Conservation (phyloP, 331 rosid species). For the Pyrus hybrid region DNA sequence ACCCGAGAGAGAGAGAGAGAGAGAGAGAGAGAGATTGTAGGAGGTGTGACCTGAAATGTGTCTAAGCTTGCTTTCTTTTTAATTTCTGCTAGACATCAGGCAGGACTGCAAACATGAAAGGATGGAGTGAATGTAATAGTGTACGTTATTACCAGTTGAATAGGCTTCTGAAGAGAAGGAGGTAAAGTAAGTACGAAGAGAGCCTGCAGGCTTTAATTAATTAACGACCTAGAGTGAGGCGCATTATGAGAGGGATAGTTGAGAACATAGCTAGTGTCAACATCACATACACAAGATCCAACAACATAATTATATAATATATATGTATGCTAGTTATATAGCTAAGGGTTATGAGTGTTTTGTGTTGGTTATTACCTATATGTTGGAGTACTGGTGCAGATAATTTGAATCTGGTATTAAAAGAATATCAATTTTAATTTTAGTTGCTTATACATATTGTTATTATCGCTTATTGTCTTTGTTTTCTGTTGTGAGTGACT, state of each 20-base stretch:
- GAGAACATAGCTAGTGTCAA: background rate
- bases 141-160: background rate
- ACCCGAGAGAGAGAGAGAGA: background rate
- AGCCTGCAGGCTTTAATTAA: background rate
- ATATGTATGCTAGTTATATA: background rate
- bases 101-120: background rate
- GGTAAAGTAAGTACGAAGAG: background rate
- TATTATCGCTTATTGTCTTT: no score
- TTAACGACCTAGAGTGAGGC: background rate
- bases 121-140: background rate
- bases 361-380: background rate
- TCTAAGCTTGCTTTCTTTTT: background rate
- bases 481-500: no score
- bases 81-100: background rate
- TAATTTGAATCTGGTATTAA: background rate
- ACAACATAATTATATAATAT: background rate
- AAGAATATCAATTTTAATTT: no score
- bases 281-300: conserved; percentile 12
- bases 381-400: background rate
- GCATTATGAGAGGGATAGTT: background rate
- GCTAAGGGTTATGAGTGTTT: background rate
- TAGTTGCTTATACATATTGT: no score
- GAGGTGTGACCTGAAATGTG: background rate
- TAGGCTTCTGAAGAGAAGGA: background rate
- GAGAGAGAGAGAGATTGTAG: background rate